These are phyloP conservation scores for Grammothele lineata DNA, from an alignment of 768 basidiomycete genomes.

Conservation along the genomic window DNA sequence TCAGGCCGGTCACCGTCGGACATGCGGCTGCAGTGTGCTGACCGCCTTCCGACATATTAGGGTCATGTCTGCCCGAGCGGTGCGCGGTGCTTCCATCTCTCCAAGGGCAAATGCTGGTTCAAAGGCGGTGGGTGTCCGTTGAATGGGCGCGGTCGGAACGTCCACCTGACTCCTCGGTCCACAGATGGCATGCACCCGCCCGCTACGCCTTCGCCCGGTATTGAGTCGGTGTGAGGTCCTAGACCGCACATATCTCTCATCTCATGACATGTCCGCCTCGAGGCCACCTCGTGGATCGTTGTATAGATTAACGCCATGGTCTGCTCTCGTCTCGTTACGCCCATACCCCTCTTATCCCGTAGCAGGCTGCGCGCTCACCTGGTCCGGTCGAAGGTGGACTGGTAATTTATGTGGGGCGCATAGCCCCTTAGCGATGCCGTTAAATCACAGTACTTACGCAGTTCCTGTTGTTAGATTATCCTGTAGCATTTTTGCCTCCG, in stretches of 20 bases:
- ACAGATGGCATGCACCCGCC: conserved; percentile 39
- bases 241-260: background rate
- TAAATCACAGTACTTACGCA: no score
- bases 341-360: background rate
- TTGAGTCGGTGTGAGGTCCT: conserved; percentile 3
- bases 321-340: background rate
- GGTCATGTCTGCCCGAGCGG: conserved; percentile 81
- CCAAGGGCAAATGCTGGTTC: conserved; percentile 86
- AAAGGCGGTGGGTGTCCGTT: conserved; percentile 51
- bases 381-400: background rate
- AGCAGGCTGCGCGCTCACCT: background rate
- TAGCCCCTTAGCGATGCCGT: background rate
- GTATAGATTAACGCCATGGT: background rate
- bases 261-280: background rate
- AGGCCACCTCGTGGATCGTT: background rate
- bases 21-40: no score
- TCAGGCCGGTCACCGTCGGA: no score
- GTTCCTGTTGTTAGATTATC: background rate
- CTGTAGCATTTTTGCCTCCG: background rate
- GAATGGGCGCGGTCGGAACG: background rate
- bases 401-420: conserved; percentile 4
- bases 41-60: conserved; percentile 4
- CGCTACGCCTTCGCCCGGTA: background rate
- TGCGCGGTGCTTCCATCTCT: conserved; percentile 47
- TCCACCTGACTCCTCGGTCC: background rate